Base-by-base conservation (phyloP, 805 yeast species). In the Candida khao-thaluensis region DNA sequence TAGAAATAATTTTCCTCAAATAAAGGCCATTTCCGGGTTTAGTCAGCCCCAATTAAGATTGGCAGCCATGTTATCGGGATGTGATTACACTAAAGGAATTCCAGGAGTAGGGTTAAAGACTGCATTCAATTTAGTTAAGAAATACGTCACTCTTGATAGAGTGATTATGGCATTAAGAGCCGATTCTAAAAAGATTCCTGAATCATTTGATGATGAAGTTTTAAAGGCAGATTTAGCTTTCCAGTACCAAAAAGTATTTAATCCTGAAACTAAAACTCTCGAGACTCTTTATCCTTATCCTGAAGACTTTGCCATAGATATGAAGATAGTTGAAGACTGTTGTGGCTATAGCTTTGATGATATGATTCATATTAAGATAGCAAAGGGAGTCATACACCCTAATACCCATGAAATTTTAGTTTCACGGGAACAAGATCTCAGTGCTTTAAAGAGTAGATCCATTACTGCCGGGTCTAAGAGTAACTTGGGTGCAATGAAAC, bases 81-180 rank as follows among this genome's bases (percentile, higher is more conserved):
- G 99, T 63, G 99, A 93, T 59, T 93, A 93, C 54, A 86, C 96
- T 0, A 78, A 79, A 39, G 99, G 99, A 0, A 69, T 93, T 5
- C 76, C 83, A 0, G 82, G 84, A 2, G 71, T 91, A 11, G 99
- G 99, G 0, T 69, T 89, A 7, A 77, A 79, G 31, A 85, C 82
- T 18, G 95, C 97, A 0, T 75, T 84, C 38, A 66, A 64, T 28
- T 56, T 83, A 30, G 80, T 87, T 2, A 67, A 69, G 38, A 68
- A 73, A 40, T 71, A 70, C 50, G 59, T 64, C 16, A 68, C 71
- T 1, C 69, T 82, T 48, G 82, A 81, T 11, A 68, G 77, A 28
- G 75, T 84, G 3, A 44, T 87, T 4, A 57, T 72, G 46, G 74
- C 75, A 16, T 66, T 87, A 40, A 65, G 72, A 40, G 67, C 81